A percentile compares a stretch with the other conserved stretches of the same genome.
These are phyloP conservation scores for Crithidia fasciculata DNA, from an alignment of 208 protist genomes.

Conservation along the genomic window DNA sequence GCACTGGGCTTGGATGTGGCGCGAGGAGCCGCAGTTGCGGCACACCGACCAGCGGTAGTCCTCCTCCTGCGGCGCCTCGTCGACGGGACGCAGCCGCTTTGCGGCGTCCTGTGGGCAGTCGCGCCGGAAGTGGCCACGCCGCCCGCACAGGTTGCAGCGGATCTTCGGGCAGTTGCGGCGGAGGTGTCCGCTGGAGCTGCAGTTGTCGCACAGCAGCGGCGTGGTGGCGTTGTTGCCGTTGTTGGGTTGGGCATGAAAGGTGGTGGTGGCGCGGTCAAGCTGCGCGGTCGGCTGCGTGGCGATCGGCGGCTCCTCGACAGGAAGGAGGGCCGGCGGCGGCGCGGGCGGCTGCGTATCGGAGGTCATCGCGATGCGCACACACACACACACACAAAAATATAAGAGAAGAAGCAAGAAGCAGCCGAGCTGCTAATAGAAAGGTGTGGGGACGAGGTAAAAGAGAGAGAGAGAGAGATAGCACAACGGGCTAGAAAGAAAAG, in stretches of 20 bases:
- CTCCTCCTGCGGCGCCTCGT: slow-evolving; percentile 21
- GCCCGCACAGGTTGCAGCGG: slow-evolving; percentile 57
- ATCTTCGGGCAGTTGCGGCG: slow-evolving; percentile 64
- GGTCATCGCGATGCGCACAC: not conserved
- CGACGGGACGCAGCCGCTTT: slow-evolving; percentile 17
- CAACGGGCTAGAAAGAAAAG: too few relatives aligned
- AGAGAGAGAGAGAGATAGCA: not conserved
- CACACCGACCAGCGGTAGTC: slow-evolving; percentile 64
- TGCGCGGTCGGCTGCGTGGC: slow-evolving; percentile 22
- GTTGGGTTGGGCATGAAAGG: slow-evolving; percentile 2
- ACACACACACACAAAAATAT: slow-evolving; percentile 13
- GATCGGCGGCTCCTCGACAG: slow-evolving; percentile 20
- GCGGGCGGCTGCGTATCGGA: slow-evolving; percentile 2
- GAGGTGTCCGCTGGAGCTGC: slow-evolving; percentile 47
- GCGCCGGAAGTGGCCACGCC: slow-evolving; percentile 65
- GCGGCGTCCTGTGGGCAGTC: slow-evolving; percentile 48
- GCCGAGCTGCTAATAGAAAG: too few relatives aligned
- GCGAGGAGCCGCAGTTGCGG: slow-evolving; percentile 71
- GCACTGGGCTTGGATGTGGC: slow-evolving; percentile 76
- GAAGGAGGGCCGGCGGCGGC: slow-evolving; percentile 32
- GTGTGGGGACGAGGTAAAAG: not conserved
- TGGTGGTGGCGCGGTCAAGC: not conserved
- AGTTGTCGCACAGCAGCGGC: slow-evolving; percentile 45
- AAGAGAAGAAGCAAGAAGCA: not conserved
- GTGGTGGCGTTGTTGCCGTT: slow-evolving; percentile 7